Conservation (phyloP, 495 filamentous ascomycete genomes). For the Hypoxylon perforatum region DNA sequence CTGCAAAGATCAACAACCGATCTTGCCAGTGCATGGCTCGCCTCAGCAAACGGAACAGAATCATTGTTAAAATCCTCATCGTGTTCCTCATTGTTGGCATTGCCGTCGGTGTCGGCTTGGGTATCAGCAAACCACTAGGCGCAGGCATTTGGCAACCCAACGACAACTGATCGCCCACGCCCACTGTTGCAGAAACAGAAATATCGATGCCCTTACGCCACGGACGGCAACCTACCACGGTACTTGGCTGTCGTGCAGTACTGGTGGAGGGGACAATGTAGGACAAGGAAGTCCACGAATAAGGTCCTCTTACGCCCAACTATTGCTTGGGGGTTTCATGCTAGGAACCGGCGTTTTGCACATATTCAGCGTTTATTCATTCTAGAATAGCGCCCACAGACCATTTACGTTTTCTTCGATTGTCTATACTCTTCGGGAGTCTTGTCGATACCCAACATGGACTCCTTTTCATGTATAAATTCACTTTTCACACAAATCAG, state of each 20-base stretch:
- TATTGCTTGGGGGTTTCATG: not conserved
- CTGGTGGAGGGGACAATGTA: not conserved
- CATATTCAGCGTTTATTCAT: slow-evolving; percentile 9
- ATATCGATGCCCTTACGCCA: not conserved
- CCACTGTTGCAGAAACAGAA: not conserved
- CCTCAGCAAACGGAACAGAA: slow-evolving; percentile 59
- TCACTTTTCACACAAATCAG: slow-evolving; percentile 23
- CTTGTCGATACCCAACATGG: slow-evolving; percentile 38
- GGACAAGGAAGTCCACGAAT: not conserved
- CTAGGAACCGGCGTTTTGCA: not conserved
- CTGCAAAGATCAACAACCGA: slow-evolving; percentile 56
- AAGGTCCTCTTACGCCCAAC: slow-evolving; percentile 3
- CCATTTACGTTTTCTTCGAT: slow-evolving; percentile 17
- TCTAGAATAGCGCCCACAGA: not conserved
- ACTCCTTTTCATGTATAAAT: slow-evolving; percentile 35
- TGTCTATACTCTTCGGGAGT: slow-evolving; percentile 32
- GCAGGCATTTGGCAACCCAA: slow-evolving; percentile 57
- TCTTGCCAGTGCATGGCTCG: slow-evolving; percentile 56
- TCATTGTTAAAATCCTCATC: slow-evolving; percentile 56
- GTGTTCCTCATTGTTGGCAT: slow-evolving; percentile 57
- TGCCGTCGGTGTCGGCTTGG: slow-evolving; percentile 60
- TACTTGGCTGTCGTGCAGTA: not conserved
- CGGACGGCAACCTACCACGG: not conserved
- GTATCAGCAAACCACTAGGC: slow-evolving; percentile 62
- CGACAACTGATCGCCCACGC: slow-evolving; percentile 15